Base-by-base conservation (phyloP, 495 filamentous ascomycete species). In the Neurospora tetraspora region DNA sequence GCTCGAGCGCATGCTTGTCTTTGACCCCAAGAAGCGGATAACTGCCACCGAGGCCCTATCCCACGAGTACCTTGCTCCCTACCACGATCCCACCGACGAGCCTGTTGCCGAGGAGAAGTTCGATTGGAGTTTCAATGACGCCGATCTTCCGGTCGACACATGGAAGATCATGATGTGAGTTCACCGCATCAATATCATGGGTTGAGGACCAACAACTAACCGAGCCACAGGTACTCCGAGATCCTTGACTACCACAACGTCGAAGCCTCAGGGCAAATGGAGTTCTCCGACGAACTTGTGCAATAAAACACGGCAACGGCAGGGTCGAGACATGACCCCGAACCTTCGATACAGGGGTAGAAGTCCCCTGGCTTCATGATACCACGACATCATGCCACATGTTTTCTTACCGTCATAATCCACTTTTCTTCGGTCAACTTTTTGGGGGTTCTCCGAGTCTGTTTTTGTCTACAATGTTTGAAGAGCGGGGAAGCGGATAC, bases 91-190 rank as follows among this genome's bases (percentile, higher is more conserved):
- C 16, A 94, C 91, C 20, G 96, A 99, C 79, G 96, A 99, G 84
- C 96, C 96, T 9, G 92, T 93, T 14, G 93, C 96, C 34, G 93
- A 97, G 73, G 95, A 98, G 86, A 98, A 96, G 84, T 99, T 99
- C 78, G 96, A 99, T 80, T 99, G 96, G 96, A 97, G 94, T n/a
- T 99, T 99, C 84, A 99, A 98, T 80, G 95, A 99, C 80, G 96
- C 96, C 40, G 96, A 99, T 83, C 83, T 99, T 72, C 96, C 96
- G 0, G 94, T 98, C 47, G 96, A 99, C 77, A 97, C 96, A n/a
- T 99, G 96, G 96, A 98, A 98, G 83, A 98, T 99, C 80, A 99
- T 98, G 96, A 99, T 99, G 96, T 98, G 87, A 76, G 91, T 79
- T 16, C 23, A 70, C 37, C 23, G 16, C 23, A 23, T 68, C 27